phyloP scores from a whole-genome alignment of 495 filamentous ascomycete genomes.

The Hyaloscypha bicolor region DNA sequence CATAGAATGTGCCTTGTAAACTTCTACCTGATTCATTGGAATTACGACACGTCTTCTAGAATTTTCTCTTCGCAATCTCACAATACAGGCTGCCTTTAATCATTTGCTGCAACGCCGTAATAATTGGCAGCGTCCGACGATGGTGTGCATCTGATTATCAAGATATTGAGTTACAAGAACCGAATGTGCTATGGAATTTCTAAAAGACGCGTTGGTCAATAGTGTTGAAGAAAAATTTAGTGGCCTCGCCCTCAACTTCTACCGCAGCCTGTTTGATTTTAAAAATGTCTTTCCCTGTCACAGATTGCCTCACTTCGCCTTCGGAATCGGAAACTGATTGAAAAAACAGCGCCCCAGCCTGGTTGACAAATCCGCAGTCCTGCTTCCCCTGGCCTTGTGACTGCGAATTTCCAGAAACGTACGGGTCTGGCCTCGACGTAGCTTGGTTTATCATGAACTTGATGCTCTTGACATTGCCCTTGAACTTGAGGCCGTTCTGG shows the following conservation, averaged over 20 bases:
- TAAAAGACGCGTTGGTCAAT: conserved; percentile 14
- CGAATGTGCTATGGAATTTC: background rate
- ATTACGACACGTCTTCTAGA: background rate
- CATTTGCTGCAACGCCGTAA: too few species aligned
- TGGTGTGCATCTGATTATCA: background rate
- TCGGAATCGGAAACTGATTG: conserved; percentile 7
- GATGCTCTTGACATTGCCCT: conserved; percentile 14
- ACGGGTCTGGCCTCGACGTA: background rate
- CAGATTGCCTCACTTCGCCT: conserved; percentile 14
- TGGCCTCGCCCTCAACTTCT: conserved; percentile 13
- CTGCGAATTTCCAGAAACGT: background rate
- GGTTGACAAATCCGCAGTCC: conserved; percentile 12
- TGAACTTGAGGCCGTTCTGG: conserved; percentile 17
- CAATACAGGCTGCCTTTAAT: too few species aligned
- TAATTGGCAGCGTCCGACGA: too few species aligned
- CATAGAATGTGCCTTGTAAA: too few species aligned
- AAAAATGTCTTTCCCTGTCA: conserved; percentile 9
- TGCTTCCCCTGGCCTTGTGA: background rate
- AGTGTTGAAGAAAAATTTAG: background rate
- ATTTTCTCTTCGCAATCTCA: too few species aligned
- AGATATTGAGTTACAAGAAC: background rate
- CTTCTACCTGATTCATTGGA: too few species aligned
- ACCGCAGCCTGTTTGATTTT: conserved; percentile 9
- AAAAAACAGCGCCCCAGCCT: conserved; percentile 10
- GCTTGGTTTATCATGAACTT: conserved; percentile 13